Conservation (phyloP, 495 filamentous ascomycete species). For the Rostrohypoxylon terebratum region DNA sequence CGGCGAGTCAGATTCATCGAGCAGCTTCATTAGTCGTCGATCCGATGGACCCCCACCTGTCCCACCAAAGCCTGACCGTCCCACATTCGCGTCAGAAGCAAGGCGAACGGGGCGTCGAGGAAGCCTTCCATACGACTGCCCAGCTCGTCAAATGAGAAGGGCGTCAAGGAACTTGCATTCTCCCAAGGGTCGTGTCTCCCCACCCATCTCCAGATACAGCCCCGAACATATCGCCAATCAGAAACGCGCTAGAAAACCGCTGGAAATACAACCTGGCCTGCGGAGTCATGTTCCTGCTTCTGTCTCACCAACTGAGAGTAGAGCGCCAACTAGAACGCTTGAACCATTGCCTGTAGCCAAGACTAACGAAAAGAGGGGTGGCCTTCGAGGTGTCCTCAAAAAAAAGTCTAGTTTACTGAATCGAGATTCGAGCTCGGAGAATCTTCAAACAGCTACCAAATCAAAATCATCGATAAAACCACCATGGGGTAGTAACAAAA, state of each 20-base stretch:
- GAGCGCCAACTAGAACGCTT: constrained; percentile 43
- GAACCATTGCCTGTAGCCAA: constrained; percentile 26
- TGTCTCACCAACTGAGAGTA: constrained; percentile 38
- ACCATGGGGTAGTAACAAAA: constrained; percentile 39
- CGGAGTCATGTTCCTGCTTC: constrained; percentile 35
- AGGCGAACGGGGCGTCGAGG: constrained; percentile 26
- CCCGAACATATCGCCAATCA: constrained; percentile 57
- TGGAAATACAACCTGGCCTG: constrained; percentile 32
- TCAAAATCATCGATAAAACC: constrained; percentile 35
- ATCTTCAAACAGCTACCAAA: constrained; percentile 36
- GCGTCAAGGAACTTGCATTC: constrained; percentile 26
- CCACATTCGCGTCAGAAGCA: constrained; percentile 34
- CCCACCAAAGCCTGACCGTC: constrained; percentile 42
- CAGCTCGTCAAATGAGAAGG: constrained; percentile 20
- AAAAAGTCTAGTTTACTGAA: constrained; percentile 46
- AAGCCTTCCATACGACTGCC: constrained; percentile 16
- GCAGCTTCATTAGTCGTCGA: constrained; percentile 14
- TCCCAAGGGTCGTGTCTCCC: constrained; percentile 29
- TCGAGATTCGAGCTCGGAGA: constrained; percentile 48
- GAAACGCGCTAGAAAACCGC: constrained; percentile 56
- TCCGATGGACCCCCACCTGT: constrained; percentile 41
- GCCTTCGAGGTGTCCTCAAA: constrained; percentile 49
- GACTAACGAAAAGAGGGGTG: constrained; percentile 48
- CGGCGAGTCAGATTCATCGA: constrained; percentile 24
- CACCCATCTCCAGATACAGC: constrained; percentile 21